Percentiles rank a stretch among this genome's conserved stretches.
These are phyloP conservation scores for Aquilaria agallochum DNA, from an alignment of 441 rosid species.

Conservation along the genomic window DNA sequence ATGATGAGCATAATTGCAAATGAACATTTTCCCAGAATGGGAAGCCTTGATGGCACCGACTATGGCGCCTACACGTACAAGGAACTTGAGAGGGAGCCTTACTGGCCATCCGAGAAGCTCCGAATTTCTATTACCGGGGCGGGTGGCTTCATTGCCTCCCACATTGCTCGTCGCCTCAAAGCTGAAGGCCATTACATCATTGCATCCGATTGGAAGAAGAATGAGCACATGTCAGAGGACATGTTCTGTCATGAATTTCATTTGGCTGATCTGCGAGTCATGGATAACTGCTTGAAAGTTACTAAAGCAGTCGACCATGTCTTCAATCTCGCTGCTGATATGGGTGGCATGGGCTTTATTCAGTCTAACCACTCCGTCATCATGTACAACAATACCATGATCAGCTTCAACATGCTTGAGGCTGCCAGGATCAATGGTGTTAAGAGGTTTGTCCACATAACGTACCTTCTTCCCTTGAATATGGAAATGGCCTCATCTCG, in stretches of 20 bases:
- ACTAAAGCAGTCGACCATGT: constrained; percentile 68
- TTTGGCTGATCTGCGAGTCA: constrained; percentile 84
- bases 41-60: constrained; percentile 48
- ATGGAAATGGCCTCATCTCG: neutral
- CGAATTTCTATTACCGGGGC: constrained; percentile 73
- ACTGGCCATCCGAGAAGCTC: constrained; percentile 77
- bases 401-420: constrained; percentile 93
- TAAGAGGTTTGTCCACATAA: constrained; percentile 43
- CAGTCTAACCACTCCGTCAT: constrained; percentile 95
- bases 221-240: constrained; percentile 88
- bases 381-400: constrained; percentile 92
- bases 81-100: constrained; percentile 71
- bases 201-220: constrained; percentile 90
- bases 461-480: neutral
- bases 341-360: constrained; percentile 97
- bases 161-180: constrained; percentile 80
- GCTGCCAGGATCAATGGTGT: constrained; percentile 83
- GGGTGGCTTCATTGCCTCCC: constrained; percentile 89
- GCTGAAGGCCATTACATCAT: constrained; percentile 68
- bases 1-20: no score
- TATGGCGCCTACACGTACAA: constrained; percentile 77
- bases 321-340: constrained; percentile 91
- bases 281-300: constrained; percentile 83
- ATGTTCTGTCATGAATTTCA: constrained; percentile 92
- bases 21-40: constrained; percentile 42